Evolutionary conservation across 352 stramenopile species (phyloP).

Genomic region (Phytophthora fragariaefolia): DNA sequence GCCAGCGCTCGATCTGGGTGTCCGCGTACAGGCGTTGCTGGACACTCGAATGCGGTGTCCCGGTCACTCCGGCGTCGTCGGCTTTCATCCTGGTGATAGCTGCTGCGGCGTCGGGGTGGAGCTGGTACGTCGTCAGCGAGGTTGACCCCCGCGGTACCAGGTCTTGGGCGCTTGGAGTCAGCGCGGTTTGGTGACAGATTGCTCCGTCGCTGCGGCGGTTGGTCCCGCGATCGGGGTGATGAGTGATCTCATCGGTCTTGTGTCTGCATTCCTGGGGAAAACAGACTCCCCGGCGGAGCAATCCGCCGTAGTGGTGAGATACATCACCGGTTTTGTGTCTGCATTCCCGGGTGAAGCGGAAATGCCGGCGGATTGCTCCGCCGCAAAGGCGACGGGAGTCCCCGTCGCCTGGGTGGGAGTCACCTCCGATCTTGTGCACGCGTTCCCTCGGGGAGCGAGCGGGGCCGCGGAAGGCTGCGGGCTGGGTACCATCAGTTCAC

Average conservation of each 20-base stretch:
- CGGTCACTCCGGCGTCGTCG: neutral
- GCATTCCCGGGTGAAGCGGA: slow-evolving; percentile 1
- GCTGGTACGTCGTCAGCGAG: no score
- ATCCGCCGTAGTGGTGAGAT: neutral
- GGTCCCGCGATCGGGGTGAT: neutral
- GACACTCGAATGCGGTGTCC: neutral
- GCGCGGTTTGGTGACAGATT: neutral
- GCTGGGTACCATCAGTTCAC: neutral
- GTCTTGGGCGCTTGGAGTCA: neutral
- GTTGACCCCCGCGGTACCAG: no score
- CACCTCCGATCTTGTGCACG: neutral
- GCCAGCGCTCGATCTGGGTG: neutral
- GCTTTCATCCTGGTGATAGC: no score
- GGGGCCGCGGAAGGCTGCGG: neutral
- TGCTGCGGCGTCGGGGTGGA: no score
- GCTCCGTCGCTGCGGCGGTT: neutral
- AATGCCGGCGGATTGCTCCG: neutral
- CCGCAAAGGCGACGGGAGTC: neutral
- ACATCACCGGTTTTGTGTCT: no score
- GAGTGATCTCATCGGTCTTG: neutral
- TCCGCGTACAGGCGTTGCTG: neutral
- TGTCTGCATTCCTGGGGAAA: neutral
- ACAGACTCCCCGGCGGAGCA: neutral
- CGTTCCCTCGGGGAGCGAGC: neutral
- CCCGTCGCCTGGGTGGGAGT: neutral